Evolutionary conservation across 495 filamentous ascomycete species (phyloP).

Genomic region (Penicillium roqueforti): DNA sequence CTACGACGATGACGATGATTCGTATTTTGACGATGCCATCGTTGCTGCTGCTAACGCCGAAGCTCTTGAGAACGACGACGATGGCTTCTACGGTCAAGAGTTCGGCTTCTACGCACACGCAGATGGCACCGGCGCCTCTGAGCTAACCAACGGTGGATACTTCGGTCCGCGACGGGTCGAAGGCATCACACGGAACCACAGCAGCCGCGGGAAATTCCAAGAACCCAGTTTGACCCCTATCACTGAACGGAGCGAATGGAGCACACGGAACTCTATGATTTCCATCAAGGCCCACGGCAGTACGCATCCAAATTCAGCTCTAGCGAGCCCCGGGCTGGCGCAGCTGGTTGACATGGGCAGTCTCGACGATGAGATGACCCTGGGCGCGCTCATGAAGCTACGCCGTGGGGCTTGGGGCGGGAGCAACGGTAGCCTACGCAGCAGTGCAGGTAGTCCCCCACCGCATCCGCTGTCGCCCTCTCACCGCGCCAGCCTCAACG

Average conservation of each 20-base stretch:
- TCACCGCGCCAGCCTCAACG: conserved; percentile 36
- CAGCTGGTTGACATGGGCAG: conserved; percentile 67
- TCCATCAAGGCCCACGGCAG: conserved; percentile 57
- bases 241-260: conserved; percentile 93
- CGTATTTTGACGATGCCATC: conserved; percentile 77
- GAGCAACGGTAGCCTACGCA: conserved; percentile 67
- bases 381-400: conserved; percentile 67
- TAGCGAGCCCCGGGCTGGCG: conserved; percentile 59
- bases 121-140: conserved; percentile 40
- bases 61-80: conserved; percentile 83
- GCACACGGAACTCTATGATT: conserved; percentile 86
- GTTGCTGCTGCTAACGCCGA: conserved; percentile 94
- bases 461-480: conserved; percentile 34
- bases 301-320: conserved; percentile 37
- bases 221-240: conserved; percentile 95
- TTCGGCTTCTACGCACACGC: conserved; percentile 91
- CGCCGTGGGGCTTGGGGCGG: conserved; percentile 75
- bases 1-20: conserved; percentile 56
- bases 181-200: conserved; percentile 61
- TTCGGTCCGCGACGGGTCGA: conserved; percentile 69
- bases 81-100: conserved; percentile 92
- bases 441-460: conserved; percentile 58
- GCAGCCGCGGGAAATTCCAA: conserved; percentile 65
- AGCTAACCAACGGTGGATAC: conserved; percentile 81
- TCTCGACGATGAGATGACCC: conserved; percentile 65